Base-by-base conservation (phyloP, 352 stramenopile genomes). In the Phytophthora pseudosyringae region DNA sequence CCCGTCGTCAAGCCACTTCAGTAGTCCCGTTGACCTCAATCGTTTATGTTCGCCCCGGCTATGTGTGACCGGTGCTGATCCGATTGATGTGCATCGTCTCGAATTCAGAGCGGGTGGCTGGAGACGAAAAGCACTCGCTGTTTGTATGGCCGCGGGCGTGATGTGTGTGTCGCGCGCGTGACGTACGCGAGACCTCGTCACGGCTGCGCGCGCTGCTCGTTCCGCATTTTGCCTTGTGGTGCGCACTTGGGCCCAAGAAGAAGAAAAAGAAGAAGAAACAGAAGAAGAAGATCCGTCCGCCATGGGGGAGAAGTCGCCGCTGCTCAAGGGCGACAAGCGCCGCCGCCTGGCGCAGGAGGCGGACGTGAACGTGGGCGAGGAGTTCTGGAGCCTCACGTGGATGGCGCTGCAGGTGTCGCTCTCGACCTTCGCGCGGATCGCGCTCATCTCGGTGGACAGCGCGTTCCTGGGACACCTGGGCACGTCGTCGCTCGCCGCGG, bases 361-460 rank as follows among this genome's bases (percentile, higher is more conserved):
- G 4, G 66, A 70, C 0, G 79, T 94, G 25, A 70, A 94, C 59
- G 70, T 84, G 29, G 57, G 61, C 13, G 60, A 64, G 44, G 86
- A 94, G 67, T 86, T 94, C 59, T 69, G 75, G 62, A 67, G 76
- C 48, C 77, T 94, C 47, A 73, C 77, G 53, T 90, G 76, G 58
- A 93, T 94, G 82, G 86, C 86, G 40, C 63, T 93, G 50, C 86
- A 94, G 64, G 86, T 94, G 18, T 90, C 77, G 49, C 74, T 94
- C 33, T 86, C 86, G 1, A 94, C 83, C 0, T 88, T 91, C 59
- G 86, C 83, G 16, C 80, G 86, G 0, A 90, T 94, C 59, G 83
- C 80, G 33, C 74, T 94, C 54, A 88, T 80, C 52, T 90, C 86
- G 0, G 84, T 94, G 29, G 86, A 94, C 73, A 85, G 74, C 52